Percentiles rank a stretch among this genome's conserved stretches.
Evolutionary conservation across 2,329 filamentous ascomycete genomes (phyloP).

Genomic region (Colletotrichum lupini): DNA sequence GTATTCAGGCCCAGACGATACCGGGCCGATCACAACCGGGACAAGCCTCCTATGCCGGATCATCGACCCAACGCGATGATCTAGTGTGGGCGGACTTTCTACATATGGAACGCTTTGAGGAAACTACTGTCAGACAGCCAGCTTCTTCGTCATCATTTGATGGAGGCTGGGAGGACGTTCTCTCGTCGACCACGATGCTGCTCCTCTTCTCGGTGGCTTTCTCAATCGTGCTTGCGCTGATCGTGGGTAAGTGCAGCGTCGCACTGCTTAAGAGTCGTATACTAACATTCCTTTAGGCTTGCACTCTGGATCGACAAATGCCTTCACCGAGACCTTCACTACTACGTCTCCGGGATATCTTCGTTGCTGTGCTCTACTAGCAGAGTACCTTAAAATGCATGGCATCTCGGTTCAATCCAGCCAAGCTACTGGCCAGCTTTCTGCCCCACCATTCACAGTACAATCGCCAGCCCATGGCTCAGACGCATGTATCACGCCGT

Average conservation of each 20-base stretch:
- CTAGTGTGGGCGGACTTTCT: conserved; percentile 19
- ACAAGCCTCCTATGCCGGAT: background rate
- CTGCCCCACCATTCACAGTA: background rate
- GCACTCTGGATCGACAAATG: background rate
- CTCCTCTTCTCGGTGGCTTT: conserved; percentile 36
- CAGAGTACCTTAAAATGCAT: conserved; percentile 25
- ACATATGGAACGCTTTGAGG: conserved; percentile 30
- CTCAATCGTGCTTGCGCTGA: conserved; percentile 28
- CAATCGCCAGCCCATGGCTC: background rate
- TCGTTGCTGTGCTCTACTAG: conserved; percentile 16
- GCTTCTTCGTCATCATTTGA: background rate
- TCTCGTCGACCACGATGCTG: conserved; percentile 34
- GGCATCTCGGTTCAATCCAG: background rate
- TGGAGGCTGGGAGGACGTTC: conserved; percentile 29
- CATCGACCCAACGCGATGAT: conserved; percentile 12
- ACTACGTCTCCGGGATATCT: conserved; percentile 5
- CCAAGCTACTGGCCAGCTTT: background rate
- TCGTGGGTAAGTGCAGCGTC: conserved; percentile 18
- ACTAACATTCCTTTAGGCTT: conserved; percentile 4
- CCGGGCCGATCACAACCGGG: conserved; percentile 5
- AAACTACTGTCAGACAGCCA: background rate
- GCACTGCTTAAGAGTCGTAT: no score
- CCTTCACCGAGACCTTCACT: background rate
- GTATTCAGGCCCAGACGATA: conserved; percentile 11
- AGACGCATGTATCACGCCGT: conserved; percentile 10